A percentile compares a stretch with the other conserved stretches of the same genome.
These are phyloP conservation scores for Fistulina hepatica DNA, from an alignment of 1,284 basidiomycete species.

Conservation along the genomic window DNA sequence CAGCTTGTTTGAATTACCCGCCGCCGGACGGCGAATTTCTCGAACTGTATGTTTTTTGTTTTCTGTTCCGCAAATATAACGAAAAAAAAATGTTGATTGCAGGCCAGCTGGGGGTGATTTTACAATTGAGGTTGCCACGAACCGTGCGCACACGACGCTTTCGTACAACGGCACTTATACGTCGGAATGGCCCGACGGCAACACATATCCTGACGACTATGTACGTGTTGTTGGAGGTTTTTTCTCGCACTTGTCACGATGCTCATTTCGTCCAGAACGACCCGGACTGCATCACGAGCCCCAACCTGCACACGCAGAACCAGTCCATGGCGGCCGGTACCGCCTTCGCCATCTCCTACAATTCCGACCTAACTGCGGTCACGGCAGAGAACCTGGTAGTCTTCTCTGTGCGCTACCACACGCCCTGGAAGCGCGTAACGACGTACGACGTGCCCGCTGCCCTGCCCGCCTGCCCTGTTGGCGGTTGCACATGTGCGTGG, in stretches of 20 bases:
- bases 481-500: slow-evolving; percentile 35
- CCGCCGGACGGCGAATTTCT: slow-evolving; percentile 1
- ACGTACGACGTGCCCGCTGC: slow-evolving; percentile 32
- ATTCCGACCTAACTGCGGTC: slow-evolving; percentile 26
- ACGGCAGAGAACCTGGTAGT: slow-evolving; percentile 23
- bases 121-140: background rate
- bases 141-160: background rate
- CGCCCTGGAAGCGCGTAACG: slow-evolving; percentile 36
- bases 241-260: background rate
- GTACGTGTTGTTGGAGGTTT: background rate
- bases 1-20: background rate
- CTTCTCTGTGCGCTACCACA: slow-evolving; percentile 24
- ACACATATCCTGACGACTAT: background rate
- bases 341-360: slow-evolving; percentile 34
- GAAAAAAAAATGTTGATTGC: background rate
- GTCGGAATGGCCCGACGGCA: background rate
- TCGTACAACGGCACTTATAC: background rate
- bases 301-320: slow-evolving; percentile 29
- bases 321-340: slow-evolving; percentile 35
- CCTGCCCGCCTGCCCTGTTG: slow-evolving; percentile 35
- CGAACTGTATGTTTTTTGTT: background rate
- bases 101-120: background rate
- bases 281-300: background rate
- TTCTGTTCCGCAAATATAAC: background rate
- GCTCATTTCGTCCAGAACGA: background rate